Conservation (phyloP, 78 protist genomes). For the Cavenderia fasciculata region DNA sequence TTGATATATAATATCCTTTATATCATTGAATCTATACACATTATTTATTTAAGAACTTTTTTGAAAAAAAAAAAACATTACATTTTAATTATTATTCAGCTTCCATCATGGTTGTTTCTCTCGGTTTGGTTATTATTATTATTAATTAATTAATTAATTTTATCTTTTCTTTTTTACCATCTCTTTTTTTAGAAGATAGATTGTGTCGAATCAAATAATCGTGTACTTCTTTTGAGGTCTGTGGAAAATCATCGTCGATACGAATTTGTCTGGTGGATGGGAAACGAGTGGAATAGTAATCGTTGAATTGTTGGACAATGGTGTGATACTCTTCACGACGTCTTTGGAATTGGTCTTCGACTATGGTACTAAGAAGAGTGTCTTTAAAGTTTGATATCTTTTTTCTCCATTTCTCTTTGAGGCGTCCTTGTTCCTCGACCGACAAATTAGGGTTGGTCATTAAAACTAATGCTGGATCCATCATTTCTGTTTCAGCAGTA, state of each 20-base stretch:
- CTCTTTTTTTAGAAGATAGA: not conserved
- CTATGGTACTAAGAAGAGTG: not conserved
- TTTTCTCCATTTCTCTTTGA: constrained; percentile 36
- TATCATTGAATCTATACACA: too few relatives aligned
- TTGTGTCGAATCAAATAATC: constrained; percentile 1
- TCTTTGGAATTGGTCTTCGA: not conserved
- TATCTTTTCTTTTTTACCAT: not conserved
- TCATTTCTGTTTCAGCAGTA: too few relatives aligned
- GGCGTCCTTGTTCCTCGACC: too few relatives aligned
- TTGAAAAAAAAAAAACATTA: too few relatives aligned
- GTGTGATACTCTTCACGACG: constrained; percentile 9
- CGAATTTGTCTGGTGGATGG: constrained; percentile 8
- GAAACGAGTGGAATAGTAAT: not conserved
- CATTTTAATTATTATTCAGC: too few relatives aligned
- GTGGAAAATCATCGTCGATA: constrained; percentile 47
- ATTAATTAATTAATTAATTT: not conserved
- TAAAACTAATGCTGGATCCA: not conserved
- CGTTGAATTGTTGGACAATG: not conserved
- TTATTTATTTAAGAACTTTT: too few relatives aligned
- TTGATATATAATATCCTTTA: too few relatives aligned
- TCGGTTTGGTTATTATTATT: too few relatives aligned
- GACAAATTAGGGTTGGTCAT: too few relatives aligned
- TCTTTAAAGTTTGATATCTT: constrained; percentile 42
- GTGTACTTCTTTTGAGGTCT: not conserved
- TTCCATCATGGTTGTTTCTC: too few relatives aligned